Conservation (phyloP, 108 stramenopile genomes). For the Tribonema minus region DNA sequence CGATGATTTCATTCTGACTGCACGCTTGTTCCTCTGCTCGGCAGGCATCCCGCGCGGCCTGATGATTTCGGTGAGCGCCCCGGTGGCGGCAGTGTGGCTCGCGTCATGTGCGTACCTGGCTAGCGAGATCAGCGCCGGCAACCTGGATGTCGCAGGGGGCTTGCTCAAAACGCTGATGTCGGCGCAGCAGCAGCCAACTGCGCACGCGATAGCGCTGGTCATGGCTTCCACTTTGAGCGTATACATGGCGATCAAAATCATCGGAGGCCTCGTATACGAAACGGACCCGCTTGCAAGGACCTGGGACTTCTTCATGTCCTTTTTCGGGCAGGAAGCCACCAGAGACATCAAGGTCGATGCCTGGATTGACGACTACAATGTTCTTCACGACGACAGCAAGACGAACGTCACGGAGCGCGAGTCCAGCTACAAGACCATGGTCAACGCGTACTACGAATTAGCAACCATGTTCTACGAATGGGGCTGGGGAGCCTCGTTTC, state of each 20-base stretch:
- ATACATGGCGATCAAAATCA: not conserved
- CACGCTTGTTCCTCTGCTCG: no score
- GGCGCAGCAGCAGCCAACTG: no score
- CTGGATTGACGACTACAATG: conserved; percentile 56
- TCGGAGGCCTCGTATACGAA: conserved; percentile 9
- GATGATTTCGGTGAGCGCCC: not conserved
- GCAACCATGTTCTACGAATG: conserved; percentile 61
- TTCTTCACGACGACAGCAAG: conserved; percentile 48
- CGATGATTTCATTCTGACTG: no score
- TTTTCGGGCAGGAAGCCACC: conserved; percentile 35
- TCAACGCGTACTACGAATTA: conserved; percentile 61
- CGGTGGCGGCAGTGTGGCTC: not conserved
- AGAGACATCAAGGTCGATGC: conserved; percentile 49
- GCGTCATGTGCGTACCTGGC: not conserved
- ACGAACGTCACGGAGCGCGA: conserved; percentile 16
- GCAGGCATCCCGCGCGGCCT: no score
- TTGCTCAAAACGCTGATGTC: no score
- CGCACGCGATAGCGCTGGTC: no score
- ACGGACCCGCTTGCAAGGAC: conserved; percentile 25
- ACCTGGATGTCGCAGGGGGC: no score
- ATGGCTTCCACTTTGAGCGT: no score
- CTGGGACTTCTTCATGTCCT: conserved; percentile 10
- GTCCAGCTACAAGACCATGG: conserved; percentile 34
- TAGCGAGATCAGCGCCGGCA: no score
- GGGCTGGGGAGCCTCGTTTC: conserved; percentile 59